Evolutionary conservation across 352 stramenopile genomes (phyloP), one percentile per base, ranked within the genome.

Genomic region (Phytophthora agathidicida): DNA sequence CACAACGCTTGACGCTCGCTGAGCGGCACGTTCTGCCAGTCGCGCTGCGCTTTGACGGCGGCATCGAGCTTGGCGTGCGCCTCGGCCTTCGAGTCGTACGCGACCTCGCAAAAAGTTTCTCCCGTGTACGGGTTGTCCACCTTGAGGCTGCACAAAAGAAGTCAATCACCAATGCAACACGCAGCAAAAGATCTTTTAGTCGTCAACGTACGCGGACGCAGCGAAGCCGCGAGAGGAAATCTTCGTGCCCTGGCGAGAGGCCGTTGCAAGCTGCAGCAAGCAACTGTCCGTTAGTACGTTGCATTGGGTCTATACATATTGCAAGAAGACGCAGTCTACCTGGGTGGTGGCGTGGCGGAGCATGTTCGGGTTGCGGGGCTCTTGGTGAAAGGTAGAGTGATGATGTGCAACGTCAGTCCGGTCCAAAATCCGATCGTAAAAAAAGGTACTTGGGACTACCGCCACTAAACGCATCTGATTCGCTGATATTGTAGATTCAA

Each of bases 41-140:
- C 68, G 24, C 69, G 42, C 63, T 92, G 83, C 30, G 73, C 83
- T 24, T 71, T 73, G 24, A 80, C 74, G 1, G 81, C 72, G 4
- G 70, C 65, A 51, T 85, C 78, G 26, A 92, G 44, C 36, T 89
- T 92, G 30, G 69, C 57, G 36, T 88, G 71, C 37, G 80, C 81
- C 42, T 80, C 57, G 5, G 62, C 62, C 45, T 67, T 71, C 20
- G 80, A 86, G 59, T 89, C 75, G 30, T 83, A 76, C 11, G 50
- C 73, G n/a, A 91, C 70, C 44, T 91, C 78, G 28, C 66, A 73
- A 44, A 81, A 89, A 6, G 63, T 77, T 45, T 91, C 75, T 3
- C 80, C 76, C 27, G 83, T 85, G 72, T 91, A 93, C 30, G 83
- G 83, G 59, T 88, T 90, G 66, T 93, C 77, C 49, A 93, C 80